Evolutionary conservation across 371 early-diverging fungal genomes (phyloP).

Genomic region (Furculomyces boomerangus): DNA sequence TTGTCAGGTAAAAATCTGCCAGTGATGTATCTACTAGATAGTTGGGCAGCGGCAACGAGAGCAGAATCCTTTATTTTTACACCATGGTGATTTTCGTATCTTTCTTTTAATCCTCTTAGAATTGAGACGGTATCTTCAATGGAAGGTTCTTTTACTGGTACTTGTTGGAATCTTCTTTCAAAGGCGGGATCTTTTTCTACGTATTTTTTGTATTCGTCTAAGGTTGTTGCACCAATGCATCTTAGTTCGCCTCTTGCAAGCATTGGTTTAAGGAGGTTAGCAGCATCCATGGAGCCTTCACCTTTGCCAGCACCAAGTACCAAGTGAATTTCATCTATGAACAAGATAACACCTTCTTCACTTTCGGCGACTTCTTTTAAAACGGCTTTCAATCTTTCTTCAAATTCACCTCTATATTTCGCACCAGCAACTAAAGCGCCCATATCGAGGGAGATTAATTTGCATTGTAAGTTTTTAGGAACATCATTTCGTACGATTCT

Average conservation of each 20-base stretch:
- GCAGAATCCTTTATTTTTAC: slow-evolving; percentile 55
- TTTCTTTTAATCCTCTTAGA: slow-evolving; percentile 59
- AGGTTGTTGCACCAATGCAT: slow-evolving; percentile 79
- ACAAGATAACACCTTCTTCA: slow-evolving; percentile 84
- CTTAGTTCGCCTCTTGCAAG: slow-evolving; percentile 65
- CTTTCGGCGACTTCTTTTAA: slow-evolving; percentile 90
- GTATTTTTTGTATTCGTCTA: slow-evolving; percentile 67
- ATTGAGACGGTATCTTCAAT: slow-evolving; percentile 70
- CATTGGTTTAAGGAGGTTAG: slow-evolving; percentile 71
- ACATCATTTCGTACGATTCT: slow-evolving; percentile 93
- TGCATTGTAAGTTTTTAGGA: slow-evolving; percentile 66
- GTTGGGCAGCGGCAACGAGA: slow-evolving; percentile 56
- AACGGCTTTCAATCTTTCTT: slow-evolving; percentile 94
- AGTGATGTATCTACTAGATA: slow-evolving; percentile 60
- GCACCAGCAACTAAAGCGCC: slow-evolving; percentile 87
- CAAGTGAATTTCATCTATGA: slow-evolving; percentile 98
- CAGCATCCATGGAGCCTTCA: slow-evolving; percentile 61
- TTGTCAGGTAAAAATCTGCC: slow-evolving; percentile 68
- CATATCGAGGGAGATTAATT: slow-evolving; percentile 91
- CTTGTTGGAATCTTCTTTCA: slow-evolving; percentile 68
- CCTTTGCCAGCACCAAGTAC: slow-evolving; percentile 84
- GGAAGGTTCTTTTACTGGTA: slow-evolving; percentile 55
- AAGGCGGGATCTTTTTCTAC: slow-evolving; percentile 81
- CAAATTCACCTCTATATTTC: slow-evolving; percentile 96
- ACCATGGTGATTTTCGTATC: slow-evolving; percentile 63